phyloP scores from a whole-genome alignment of 1,284 basidiomycete genomes.

The Ustilago cynodontis region DNA sequence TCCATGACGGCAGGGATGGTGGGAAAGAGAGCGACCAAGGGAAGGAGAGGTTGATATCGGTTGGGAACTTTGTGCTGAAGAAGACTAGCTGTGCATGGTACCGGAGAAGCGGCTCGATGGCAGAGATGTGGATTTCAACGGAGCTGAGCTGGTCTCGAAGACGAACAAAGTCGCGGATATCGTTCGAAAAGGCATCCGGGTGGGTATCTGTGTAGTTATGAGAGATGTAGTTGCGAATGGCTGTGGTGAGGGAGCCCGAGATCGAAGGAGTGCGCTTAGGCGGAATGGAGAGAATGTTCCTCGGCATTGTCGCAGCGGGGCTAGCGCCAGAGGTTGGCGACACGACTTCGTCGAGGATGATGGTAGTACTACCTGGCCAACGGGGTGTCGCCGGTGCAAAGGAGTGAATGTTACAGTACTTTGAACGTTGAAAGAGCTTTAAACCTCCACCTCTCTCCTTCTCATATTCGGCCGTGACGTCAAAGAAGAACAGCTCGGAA shows the following conservation, averaged over 20 bases:
- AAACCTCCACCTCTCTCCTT: conserved; percentile 36
- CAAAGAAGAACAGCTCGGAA: conserved; percentile 6
- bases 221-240: conserved; percentile 79
- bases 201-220: conserved; percentile 80
- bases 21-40: conserved; percentile 62
- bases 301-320: conserved; percentile 37
- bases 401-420: background rate
- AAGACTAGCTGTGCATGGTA: conserved; percentile 90
- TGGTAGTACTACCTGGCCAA: background rate
- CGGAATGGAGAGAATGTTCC: conserved; percentile 63
- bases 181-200: conserved; percentile 86
- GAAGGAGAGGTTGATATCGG: conserved; percentile 71
- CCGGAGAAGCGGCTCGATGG: conserved; percentile 66
- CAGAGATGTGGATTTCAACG: conserved; percentile 74
- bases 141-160: conserved; percentile 74
- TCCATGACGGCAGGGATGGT: conserved; percentile 48
- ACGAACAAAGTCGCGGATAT: conserved; percentile 79
- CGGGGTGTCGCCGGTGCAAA: background rate
- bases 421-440: background rate
- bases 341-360: background rate
- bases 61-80: conserved; percentile 79
- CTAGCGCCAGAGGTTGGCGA: background rate
- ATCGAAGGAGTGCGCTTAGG: conserved; percentile 51
- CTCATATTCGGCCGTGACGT: conserved; percentile 17
- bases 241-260: conserved; percentile 53